Percentiles rank a stretch among this genome's conserved stretches.
phyloP scores from a whole-genome alignment of 306 rosid species.

The Urtica urens region DNA sequence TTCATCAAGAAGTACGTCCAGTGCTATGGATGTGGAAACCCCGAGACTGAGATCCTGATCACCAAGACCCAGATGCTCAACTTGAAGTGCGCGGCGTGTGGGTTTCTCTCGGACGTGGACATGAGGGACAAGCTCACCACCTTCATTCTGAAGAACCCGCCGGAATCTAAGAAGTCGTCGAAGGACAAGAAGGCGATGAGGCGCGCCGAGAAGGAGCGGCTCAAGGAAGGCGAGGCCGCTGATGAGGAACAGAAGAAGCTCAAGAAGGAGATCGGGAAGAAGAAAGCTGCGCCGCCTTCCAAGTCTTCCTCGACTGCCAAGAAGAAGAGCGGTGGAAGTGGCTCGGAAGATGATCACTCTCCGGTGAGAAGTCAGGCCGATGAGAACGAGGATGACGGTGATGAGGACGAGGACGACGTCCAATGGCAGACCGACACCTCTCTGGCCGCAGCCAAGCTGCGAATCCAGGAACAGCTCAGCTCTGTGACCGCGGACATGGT shows the following conservation, averaged over 20 bases:
- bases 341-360: conserved; percentile 65
- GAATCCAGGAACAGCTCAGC: conserved; percentile 70
- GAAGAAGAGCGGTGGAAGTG: conserved; percentile 28
- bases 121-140: conserved; percentile 78
- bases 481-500: conserved; percentile 71
- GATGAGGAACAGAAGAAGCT: conserved; percentile 59
- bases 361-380: conserved; percentile 38
- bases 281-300: conserved; percentile 39
- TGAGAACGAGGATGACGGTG: conserved; percentile 30
- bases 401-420: conserved; percentile 32
- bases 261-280: conserved; percentile 46
- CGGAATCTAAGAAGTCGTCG: conserved; percentile 53
- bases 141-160: conserved; percentile 71
- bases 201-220: conserved; percentile 73
- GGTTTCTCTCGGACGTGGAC: conserved; percentile 65
- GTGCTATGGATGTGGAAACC: conserved; percentile 75
- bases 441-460: conserved; percentile 50
- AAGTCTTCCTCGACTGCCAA: conserved; percentile 35
- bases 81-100: conserved; percentile 80
- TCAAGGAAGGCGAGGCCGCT: conserved; percentile 68
- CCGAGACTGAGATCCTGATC: conserved; percentile 66
- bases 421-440: conserved; percentile 78
- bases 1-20: conserved; percentile 80
- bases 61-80: conserved; percentile 61
- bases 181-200: conserved; percentile 79